These are phyloP conservation scores for Hemisphaericaspora lyxosophila DNA, from an alignment of 1,139 yeast species.

Conservation along the genomic window DNA sequence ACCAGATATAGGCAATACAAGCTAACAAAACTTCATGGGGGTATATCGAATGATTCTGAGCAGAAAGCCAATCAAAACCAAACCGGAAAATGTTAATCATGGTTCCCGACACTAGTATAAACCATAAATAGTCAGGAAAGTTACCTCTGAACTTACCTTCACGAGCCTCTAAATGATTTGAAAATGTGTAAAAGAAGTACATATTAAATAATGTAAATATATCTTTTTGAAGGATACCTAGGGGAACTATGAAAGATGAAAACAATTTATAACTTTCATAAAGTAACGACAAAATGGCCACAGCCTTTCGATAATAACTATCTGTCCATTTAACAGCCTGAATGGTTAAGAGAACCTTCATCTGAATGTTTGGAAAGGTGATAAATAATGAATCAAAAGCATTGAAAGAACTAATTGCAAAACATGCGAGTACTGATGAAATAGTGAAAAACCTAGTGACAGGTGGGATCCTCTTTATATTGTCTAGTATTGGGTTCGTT, in stretches of 20 bases:
- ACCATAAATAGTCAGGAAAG: slow-evolving; percentile 59
- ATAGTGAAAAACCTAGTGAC: slow-evolving; percentile 48
- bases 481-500: slow-evolving; percentile 24
- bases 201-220: slow-evolving; percentile 52
- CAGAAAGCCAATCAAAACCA: not conserved
- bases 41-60: slow-evolving; percentile 16
- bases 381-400: slow-evolving; percentile 10
- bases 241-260: slow-evolving; percentile 49
- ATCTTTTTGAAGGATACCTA: slow-evolving; percentile 31
- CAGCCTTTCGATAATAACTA: not conserved
- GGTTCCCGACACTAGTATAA: slow-evolving; percentile 50
- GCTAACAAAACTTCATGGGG: slow-evolving; percentile 45
- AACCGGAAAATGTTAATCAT: slow-evolving; percentile 35
- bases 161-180: slow-evolving; percentile 50
- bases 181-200: slow-evolving; percentile 57
- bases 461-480: slow-evolving; percentile 41
- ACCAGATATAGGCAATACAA: slow-evolving; percentile 61
- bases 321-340: not conserved
- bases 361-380: not conserved
- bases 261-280: slow-evolving; percentile 46
- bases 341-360: too few relatives aligned
- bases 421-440: slow-evolving; percentile 32
- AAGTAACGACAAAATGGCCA: slow-evolving; percentile 10
- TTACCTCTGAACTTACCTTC: slow-evolving; percentile 52
- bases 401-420: slow-evolving; percentile 19